Conservation (phyloP, 1,284 basidiomycete species). For the Farysia itapuensis region DNA sequence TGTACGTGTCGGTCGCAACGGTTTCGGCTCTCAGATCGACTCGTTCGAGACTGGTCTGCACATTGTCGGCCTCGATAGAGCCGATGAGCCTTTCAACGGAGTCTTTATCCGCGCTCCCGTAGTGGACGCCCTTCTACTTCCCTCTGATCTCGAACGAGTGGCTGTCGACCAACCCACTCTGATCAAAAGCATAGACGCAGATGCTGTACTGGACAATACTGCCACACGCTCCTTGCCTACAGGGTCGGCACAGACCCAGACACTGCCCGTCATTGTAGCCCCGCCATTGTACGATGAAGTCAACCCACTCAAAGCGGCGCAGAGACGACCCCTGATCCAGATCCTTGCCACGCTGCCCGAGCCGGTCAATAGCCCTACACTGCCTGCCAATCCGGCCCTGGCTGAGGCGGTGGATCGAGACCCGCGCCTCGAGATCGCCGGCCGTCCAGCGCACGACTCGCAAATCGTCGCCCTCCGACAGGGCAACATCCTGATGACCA, state of each 20-base stretch:
- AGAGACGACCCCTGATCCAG: slow-evolving; percentile 57
- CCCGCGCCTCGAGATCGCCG: slow-evolving; percentile 11
- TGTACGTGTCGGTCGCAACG: slow-evolving; percentile 78
- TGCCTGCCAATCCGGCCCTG: slow-evolving; percentile 11
- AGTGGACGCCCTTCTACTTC: slow-evolving; percentile 46
- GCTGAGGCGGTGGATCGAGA: slow-evolving; percentile 10
- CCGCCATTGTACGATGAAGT: slow-evolving; percentile 34
- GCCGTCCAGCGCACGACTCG: slow-evolving; percentile 59
- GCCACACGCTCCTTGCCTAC: slow-evolving; percentile 4
- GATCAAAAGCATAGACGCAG: slow-evolving; percentile 16
- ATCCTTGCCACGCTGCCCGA: slow-evolving; percentile 75
- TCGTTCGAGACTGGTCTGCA: slow-evolving; percentile 80
- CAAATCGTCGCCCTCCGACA: slow-evolving; percentile 84
- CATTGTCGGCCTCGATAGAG: slow-evolving; percentile 68
- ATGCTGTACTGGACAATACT: not conserved
- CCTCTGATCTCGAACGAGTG: slow-evolving; percentile 25
- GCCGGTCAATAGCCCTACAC: slow-evolving; percentile 61
- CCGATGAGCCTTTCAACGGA: slow-evolving; percentile 72
- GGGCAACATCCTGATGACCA: slow-evolving; percentile 80
- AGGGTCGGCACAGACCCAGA: not conserved
- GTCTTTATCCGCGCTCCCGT: slow-evolving; percentile 95
- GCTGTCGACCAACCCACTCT: slow-evolving; percentile 28
- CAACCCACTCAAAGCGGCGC: slow-evolving; percentile 13
- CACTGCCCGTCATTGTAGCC: slow-evolving; percentile 29
- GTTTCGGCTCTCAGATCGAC: slow-evolving; percentile 71